Evolutionary conservation across 176 grass and related monocot species (phyloP), one percentile per base, ranked within the genome.

Genomic region (Triticum turgidum): DNA sequence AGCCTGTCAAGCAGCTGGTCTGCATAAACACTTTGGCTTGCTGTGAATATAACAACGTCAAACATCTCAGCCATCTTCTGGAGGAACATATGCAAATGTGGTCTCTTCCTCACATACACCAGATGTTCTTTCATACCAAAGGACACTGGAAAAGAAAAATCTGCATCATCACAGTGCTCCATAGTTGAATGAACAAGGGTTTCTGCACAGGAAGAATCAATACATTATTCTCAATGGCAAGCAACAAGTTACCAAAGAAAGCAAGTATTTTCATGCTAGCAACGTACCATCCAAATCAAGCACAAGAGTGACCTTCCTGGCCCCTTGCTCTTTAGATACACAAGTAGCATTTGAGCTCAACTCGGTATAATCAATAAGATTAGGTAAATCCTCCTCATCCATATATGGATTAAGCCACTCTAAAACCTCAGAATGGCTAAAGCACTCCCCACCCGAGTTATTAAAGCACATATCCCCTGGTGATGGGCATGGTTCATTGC

Each of bases 271-370:
- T 6, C 13, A 78, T 64, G 42, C 54, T 70, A 91, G 33, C 11
- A 89, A 69, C 92, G 44, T 92, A 99, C 97, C 97, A 63, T 99
- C 97, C 83, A 99, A 92, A 97, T 99, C 97, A 59, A 99, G 97
- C 9, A 92, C 97, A 89, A 99, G 97, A 78, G 97, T 99, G 64
- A 93, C 76, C 80, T 90, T 96, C 85, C 49, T 80, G 24, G 59
- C 42, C 69, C 25, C 65, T 88, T 82, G 85, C 56, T 90, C 84
- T 61, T 91, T 85, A 37, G 61, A 42, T 80, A 72, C 32, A 68
- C 80, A 72, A 78, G n/a, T 33, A 56, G 62, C 72, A 73, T 61
- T 72, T 63, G 92, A 88, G 83, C 91, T 70, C 14, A 94, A 82
- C 61, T 93, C 89, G 29, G 92, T 32, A 72, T 89, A 91, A 87